Percentiles rank a stretch among this genome's conserved stretches.
Evolutionary conservation across 2,329 filamentous ascomycete genomes (phyloP).

Genomic region (Aspergillus terreus): DNA sequence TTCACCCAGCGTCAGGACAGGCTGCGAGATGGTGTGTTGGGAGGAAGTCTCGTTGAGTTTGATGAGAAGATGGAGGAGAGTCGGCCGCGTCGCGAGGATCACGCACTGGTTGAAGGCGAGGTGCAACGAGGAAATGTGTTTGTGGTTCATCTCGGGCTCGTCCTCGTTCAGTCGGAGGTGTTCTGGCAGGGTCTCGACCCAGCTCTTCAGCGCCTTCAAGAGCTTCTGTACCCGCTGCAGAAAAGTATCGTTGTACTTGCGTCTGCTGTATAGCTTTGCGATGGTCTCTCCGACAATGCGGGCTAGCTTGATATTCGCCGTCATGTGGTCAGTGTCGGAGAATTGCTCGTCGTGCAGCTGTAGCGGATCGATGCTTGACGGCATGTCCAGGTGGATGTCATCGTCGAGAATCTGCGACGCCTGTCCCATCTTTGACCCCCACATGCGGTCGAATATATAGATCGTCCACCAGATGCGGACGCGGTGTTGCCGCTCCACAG

Average conservation of each 20-base stretch:
- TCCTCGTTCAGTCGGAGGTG: slow-evolving; percentile 31
- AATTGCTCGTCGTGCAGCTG: slow-evolving; percentile 35
- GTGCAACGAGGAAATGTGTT: slow-evolving; percentile 32
- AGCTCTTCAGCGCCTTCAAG: slow-evolving; percentile 35
- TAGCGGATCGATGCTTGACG: slow-evolving; percentile 28
- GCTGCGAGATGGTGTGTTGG: slow-evolving; percentile 23
- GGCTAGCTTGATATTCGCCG: slow-evolving; percentile 36
- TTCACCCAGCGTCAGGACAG: slow-evolving; percentile 34
- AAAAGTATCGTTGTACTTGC: slow-evolving; percentile 35
- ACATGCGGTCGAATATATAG: slow-evolving; percentile 44
- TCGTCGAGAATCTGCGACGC: slow-evolving; percentile 48
- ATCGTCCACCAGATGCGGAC: slow-evolving; percentile 39
- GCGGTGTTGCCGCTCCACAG: slow-evolving; percentile 38
- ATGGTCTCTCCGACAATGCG: slow-evolving; percentile 36
- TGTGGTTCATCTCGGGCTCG: slow-evolving; percentile 30
- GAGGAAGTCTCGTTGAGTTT: slow-evolving; percentile 23
- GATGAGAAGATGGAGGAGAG: slow-evolving; percentile 37
- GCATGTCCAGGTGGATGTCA: slow-evolving; percentile 43
- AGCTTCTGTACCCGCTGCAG: slow-evolving; percentile 40
- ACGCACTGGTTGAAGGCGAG: slow-evolving; percentile 40
- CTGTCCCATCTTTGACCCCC: slow-evolving; percentile 48
- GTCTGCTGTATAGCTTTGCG: slow-evolving; percentile 32
- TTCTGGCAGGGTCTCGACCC: slow-evolving; percentile 36
- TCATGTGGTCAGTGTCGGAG: slow-evolving; percentile 33
- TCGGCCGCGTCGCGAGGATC: slow-evolving; percentile 37